A percentile compares a stretch with the other conserved stretches of the same genome.
phyloP scores from a whole-genome alignment of 495 filamentous ascomycete species.

The Pseudoneurospora amorphoporcata region DNA sequence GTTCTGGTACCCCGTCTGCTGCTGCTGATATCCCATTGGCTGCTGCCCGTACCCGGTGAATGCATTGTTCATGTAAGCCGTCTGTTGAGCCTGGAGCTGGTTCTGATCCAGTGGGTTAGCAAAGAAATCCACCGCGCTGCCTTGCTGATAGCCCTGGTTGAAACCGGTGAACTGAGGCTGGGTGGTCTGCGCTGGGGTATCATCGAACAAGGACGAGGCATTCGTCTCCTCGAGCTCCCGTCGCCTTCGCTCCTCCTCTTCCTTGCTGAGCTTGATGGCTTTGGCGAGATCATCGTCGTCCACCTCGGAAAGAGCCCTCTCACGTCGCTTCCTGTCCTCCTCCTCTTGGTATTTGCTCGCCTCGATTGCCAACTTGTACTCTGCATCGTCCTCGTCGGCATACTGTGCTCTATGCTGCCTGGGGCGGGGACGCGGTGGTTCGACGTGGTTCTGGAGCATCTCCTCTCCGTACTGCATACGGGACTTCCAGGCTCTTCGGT shows the following conservation, averaged over 20 bases:
- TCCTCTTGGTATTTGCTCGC: conserved; percentile 94
- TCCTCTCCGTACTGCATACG: conserved; percentile 63
- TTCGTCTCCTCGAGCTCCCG: conserved; percentile 87
- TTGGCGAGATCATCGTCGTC: conserved; percentile 87
- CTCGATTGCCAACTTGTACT: conserved; percentile 88
- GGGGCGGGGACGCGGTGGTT: conserved; percentile 35
- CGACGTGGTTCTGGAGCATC: conserved; percentile 25
- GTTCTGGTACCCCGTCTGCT: conserved; percentile 57
- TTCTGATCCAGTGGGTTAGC: conserved; percentile 78
- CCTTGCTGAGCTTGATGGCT: conserved; percentile 91
- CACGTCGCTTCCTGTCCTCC: conserved; percentile 71
- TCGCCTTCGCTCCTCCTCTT: conserved; percentile 79
- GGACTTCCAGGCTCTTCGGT: conserved; percentile 93
- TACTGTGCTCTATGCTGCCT: conserved; percentile 18
- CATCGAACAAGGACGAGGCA: conserved; percentile 77
- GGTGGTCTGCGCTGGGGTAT: conserved; percentile 46
- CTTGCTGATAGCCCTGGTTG: conserved; percentile 96
- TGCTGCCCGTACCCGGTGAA: conserved; percentile 44
- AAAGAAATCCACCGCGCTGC: conserved; percentile 88
- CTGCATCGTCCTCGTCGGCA: conserved; percentile 80
- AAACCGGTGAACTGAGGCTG: conserved; percentile 74
- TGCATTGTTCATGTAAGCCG: conserved; percentile 77
- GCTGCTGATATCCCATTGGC: conserved; percentile 39
- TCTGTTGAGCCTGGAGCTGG: conserved; percentile 61
- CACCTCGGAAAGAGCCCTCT: conserved; percentile 48